These are phyloP conservation scores for Ambrosia artemisiifolia DNA, from an alignment of 129 eudicot species.

Conservation along the genomic window DNA sequence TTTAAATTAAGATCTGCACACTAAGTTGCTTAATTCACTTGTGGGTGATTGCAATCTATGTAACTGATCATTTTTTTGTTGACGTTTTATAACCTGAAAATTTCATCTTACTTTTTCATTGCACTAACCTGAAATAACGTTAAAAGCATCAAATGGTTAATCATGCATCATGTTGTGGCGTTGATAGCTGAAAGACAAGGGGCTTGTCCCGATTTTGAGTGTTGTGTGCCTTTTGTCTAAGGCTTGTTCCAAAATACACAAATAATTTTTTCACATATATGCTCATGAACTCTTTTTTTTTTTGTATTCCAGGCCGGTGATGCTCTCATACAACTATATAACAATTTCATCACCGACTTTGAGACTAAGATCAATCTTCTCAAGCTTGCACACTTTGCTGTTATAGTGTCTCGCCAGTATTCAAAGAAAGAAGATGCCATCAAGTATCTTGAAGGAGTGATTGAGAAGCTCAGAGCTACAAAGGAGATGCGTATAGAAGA, in stretches of 20 bases:
- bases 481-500: constrained; percentile 80
- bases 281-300: constrained; percentile 1
- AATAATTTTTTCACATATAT: not conserved
- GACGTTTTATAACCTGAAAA: not conserved
- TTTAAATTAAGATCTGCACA: not conserved
- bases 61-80: not conserved
- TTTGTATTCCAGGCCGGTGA: constrained; percentile 74
- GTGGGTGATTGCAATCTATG: not conserved
- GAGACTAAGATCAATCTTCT: constrained; percentile 97
- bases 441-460: constrained; percentile 78
- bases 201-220: no score
- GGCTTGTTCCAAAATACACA: no score
- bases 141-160: no score
- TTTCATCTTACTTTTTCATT: not conserved
- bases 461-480: constrained; percentile 78
- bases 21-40: not conserved
- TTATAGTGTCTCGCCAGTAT: constrained; percentile 78
- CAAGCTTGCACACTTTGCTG: constrained; percentile 95
- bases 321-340: constrained; percentile 85
- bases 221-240: no score
- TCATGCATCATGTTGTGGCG: no score
- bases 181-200: no score
- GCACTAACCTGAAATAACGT: not conserved
- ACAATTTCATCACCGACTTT: constrained; percentile 82
- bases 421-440: constrained; percentile 80